Percentiles rank a stretch among this genome's conserved stretches.
phyloP scores from a whole-genome alignment of 2,329 filamentous ascomycete species.

The Alternaria metachromatica region DNA sequence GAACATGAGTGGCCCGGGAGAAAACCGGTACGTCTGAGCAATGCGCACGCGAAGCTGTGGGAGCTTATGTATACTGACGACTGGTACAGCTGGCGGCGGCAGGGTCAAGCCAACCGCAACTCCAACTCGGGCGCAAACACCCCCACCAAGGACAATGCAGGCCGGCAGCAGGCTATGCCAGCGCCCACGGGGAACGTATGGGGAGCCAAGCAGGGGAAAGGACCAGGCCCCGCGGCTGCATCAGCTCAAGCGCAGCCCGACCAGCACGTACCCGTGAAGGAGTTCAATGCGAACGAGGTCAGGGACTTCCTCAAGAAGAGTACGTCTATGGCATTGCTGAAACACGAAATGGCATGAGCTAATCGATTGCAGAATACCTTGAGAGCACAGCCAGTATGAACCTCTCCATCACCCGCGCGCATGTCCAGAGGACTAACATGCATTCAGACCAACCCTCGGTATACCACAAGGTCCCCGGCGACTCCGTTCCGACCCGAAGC shows the following conservation, averaged over 20 bases:
- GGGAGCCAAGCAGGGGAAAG: conserved; percentile 41
- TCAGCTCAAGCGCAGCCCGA: conserved; percentile 30
- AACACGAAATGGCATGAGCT: conserved; percentile 17
- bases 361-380: conserved; percentile 33
- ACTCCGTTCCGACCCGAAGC: conserved; percentile 47
- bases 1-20: conserved; percentile 49
- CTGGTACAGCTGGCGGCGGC: conserved; percentile 43
- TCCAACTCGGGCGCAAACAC: conserved; percentile 43
- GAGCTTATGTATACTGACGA: conserved; percentile 19
- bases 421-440: conserved; percentile 24
- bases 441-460: conserved; percentile 37
- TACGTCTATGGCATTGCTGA: conserved; percentile 18
- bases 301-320: conserved; percentile 52
- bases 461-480: conserved; percentile 49
- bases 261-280: conserved; percentile 46
- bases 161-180: conserved; percentile 42
- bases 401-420: conserved; percentile 1
- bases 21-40: conserved; percentile 41
- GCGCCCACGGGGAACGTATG: conserved; percentile 45
- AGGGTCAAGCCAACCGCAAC: conserved; percentile 41
- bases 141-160: conserved; percentile 39
- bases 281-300: conserved; percentile 55
- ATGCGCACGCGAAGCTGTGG: background rate
- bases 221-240: conserved; percentile 23
- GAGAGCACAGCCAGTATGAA: conserved; percentile 39